Evolutionary conservation across 2,329 filamentous ascomycete genomes (phyloP).

Genomic region (Cladophialophora immunda): DNA sequence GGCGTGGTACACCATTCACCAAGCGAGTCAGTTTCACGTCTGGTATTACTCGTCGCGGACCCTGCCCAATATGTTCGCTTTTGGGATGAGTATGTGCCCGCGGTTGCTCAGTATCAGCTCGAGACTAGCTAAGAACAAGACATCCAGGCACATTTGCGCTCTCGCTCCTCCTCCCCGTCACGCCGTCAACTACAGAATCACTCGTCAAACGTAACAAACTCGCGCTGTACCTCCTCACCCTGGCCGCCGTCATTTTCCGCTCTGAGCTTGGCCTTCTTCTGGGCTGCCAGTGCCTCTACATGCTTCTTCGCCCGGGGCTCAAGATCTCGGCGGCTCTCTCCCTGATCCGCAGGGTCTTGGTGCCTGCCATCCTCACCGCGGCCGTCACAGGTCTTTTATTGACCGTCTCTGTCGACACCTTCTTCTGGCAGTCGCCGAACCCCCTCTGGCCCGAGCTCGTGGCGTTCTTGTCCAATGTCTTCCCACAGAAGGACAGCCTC

Average conservation of each 20-base stretch:
- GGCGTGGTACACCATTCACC: constrained; percentile 81
- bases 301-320: constrained; percentile 58
- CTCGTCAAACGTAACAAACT: constrained; percentile 64
- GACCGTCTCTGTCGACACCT: constrained; percentile 83
- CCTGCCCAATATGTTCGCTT: constrained; percentile 96
- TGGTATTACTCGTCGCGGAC: constrained; percentile 92
- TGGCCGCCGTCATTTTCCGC: constrained; percentile 85
- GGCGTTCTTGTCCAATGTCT: constrained; percentile 90
- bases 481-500: constrained; percentile 69
- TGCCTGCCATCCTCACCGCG: constrained; percentile 72
- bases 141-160: constrained; percentile 52
- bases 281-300: constrained; percentile 69
- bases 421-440: constrained; percentile 81
- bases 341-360: constrained; percentile 53
- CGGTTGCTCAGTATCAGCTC: constrained; percentile 53
- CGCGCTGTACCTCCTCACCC: constrained; percentile 77
- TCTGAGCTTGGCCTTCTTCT: constrained; percentile 88
- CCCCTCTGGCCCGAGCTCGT: constrained; percentile 88
- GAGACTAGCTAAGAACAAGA: neutral
- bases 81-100: constrained; percentile 74
- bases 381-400: constrained; percentile 71
- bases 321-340: constrained; percentile 41
- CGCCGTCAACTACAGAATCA: constrained; percentile 36
- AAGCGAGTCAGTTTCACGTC: constrained; percentile 88
- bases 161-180: constrained; percentile 59